Evolutionary conservation across 2,329 filamentous ascomycete species (phyloP), one percentile per base, ranked within the genome.

Genomic region (Microdochium bolleyi): DNA sequence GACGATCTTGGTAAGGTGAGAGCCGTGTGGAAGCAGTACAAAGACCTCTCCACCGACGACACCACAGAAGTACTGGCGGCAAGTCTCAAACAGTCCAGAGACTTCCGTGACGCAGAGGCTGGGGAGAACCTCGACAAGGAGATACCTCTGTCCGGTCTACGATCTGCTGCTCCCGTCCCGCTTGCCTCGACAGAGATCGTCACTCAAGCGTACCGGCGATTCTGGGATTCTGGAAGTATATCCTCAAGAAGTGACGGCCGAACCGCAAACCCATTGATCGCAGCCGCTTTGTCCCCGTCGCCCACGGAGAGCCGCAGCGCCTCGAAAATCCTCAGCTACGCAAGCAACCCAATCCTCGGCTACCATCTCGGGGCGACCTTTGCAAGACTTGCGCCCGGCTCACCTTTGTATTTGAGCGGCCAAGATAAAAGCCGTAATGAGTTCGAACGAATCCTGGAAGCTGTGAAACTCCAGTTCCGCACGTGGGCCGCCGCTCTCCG

Each of bases 351-450:
- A 0, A 55, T 82, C 0, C 59, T 76, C 5, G 75, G 80, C 1
- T 85, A 79, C 53, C 81, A 85, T 62, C 68, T 84, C n/a, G 76
- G 78, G 2, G 65, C 71, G 1, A 76, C 73, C 2, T 72, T 70
- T 54, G 67, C 69, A 2, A 59, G 67, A 0, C 63, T 77, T 1
- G 57, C 65, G 0, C 60, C 70, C 3, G 51, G 56, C 1, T 77
- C 74, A 1, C 72, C 75, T 0, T 61, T 78, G 24, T 62, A 62
- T 7, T 58, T 64, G 1, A 48, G 55, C 3, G 48, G 56, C 2
- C 48, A 49, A 1, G 25, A 52, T 1, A 24, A 54, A 9, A 30
- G 56, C 58, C 25, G 55, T 54, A 9, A 60, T 61, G 38, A 49
- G 13, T 46, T 22, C 19, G 41, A 5, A 3, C 60, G 58, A 27